Percentiles rank a stretch among this genome's conserved stretches.
phyloP scores from a whole-genome alignment of 2,329 filamentous ascomycete species.

The Pseudogymnoascus sp. region DNA sequence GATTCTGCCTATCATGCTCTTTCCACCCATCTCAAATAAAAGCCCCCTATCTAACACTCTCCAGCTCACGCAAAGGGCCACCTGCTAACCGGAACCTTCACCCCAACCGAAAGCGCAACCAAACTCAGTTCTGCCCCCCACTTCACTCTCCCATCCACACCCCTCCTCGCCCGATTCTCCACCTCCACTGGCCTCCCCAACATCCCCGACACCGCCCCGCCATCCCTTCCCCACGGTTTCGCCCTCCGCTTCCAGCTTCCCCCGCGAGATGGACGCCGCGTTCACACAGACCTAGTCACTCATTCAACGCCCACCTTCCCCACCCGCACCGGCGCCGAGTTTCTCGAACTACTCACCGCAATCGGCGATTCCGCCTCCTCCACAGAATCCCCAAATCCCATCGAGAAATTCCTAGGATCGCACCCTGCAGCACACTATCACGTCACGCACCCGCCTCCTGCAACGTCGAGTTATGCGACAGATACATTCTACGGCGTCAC shows the following conservation, averaged over 20 bases:
- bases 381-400: conserved; percentile 19
- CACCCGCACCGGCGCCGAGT: conserved; percentile 42
- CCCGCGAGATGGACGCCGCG: conserved; percentile 29
- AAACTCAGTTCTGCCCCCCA: conserved; percentile 40
- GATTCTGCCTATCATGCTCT: not conserved
- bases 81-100: conserved; percentile 44
- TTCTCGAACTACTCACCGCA: conserved; percentile 40
- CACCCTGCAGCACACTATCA: conserved; percentile 42
- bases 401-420: conserved; percentile 36
- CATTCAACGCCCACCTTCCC: conserved; percentile 47
- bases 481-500: conserved; percentile 42
- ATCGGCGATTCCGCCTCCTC: conserved; percentile 27
- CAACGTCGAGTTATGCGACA: conserved; percentile 39
- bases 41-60: not conserved
- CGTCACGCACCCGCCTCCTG: conserved; percentile 40
- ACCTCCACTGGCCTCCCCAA: conserved; percentile 42
- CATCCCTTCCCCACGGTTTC: conserved; percentile 40
- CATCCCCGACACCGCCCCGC: conserved; percentile 40
- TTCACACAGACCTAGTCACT: conserved; percentile 48
- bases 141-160: conserved; percentile 37
- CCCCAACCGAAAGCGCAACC: conserved; percentile 35
- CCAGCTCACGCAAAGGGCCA: conserved; percentile 46
- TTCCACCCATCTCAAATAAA: not conserved
- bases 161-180: conserved; percentile 42
- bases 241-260: conserved; percentile 40